These are phyloP conservation scores for Plasmodium vinckei DNA, from an alignment of 169 alveolate genomes.

Conservation along the genomic window DNA sequence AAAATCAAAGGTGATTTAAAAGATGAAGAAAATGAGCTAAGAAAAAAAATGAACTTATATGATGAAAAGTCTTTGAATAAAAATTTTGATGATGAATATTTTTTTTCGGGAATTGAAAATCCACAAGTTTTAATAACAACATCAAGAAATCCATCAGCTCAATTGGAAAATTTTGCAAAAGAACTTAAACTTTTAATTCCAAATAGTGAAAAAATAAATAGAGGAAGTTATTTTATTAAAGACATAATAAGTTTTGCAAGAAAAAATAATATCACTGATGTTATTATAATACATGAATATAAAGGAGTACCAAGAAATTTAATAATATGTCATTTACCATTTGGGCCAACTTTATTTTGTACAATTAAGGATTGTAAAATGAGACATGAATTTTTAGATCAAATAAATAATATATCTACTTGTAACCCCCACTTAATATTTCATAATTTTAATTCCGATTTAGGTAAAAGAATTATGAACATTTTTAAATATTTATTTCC, in stretches of 20 bases:
- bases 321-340: constrained; percentile 98
- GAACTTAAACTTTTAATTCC: constrained; percentile 96
- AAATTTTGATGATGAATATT: constrained; percentile 94
- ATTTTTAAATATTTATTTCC: constrained; percentile 95
- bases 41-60: constrained; percentile 87
- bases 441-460: constrained; percentile 93
- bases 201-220: constrained; percentile 95
- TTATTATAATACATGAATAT: constrained; percentile 86
- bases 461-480: constrained; percentile 95
- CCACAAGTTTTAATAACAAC: constrained; percentile 98
- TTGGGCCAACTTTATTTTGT: constrained; percentile 99
- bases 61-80: constrained; percentile 91
- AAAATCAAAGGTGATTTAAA: constrained; percentile 90
- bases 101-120: constrained; percentile 91
- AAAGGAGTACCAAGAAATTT: constrained; percentile 98
- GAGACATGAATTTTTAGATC: constrained; percentile 97
- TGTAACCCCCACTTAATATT: constrained; percentile 97
- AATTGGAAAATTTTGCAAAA: constrained; percentile 95
- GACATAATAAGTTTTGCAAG: constrained; percentile 95
- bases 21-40: constrained; percentile 85
- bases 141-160: constrained; percentile 95
- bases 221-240: constrained; percentile 97
- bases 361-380: constrained; percentile 95
- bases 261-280: constrained; percentile 95
- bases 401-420: constrained; percentile 96